Evolutionary conservation across 208 protist species (phyloP).

Genomic region (Leishmania braziliensis): DNA sequence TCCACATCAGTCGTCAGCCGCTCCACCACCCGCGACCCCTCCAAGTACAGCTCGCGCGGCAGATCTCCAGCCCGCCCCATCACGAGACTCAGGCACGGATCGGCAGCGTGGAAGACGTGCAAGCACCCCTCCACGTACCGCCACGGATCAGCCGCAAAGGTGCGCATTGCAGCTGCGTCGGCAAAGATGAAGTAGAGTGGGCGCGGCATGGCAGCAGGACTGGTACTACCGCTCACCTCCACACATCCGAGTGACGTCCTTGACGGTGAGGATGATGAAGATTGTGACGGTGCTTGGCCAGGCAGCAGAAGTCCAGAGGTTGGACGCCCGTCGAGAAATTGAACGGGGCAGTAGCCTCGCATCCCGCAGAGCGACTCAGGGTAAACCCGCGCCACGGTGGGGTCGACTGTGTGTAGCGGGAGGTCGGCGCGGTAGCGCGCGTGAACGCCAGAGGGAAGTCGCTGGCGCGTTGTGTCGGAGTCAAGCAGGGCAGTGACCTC

Average conservation of each 20-base stretch:
- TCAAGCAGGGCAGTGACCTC: slow-evolving; percentile 27
- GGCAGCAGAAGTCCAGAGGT: slow-evolving; percentile 40
- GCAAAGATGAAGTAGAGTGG: slow-evolving; percentile 54
- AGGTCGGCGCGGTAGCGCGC: slow-evolving; percentile 40
- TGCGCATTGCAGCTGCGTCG: slow-evolving; percentile 40
- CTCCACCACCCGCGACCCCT: slow-evolving; percentile 53
- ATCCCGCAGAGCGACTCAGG: slow-evolving; percentile 57
- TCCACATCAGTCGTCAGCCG: slow-evolving; percentile 8
- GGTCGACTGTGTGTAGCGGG: slow-evolving; percentile 42
- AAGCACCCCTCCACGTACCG: slow-evolving; percentile 47
- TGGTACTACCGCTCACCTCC: slow-evolving; percentile 45
- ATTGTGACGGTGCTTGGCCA: slow-evolving; percentile 20
- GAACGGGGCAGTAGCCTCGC: slow-evolving; percentile 64
- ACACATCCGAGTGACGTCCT: slow-evolving; percentile 44
- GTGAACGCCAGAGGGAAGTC: slow-evolving; percentile 32
- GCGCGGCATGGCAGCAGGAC: slow-evolving; percentile 30
- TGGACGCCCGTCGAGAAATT: slow-evolving; percentile 33
- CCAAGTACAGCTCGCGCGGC: slow-evolving; percentile 83
- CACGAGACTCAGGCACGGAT: slow-evolving; percentile 56
- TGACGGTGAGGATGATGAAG: background rate
- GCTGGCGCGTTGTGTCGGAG: slow-evolving; percentile 21
- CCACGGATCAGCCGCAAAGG: slow-evolving; percentile 54
- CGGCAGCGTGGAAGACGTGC: slow-evolving; percentile 35
- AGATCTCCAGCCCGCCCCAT: slow-evolving; percentile 56
- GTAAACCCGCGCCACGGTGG: slow-evolving; percentile 45